These are phyloP conservation scores for Phragmites australis DNA, from an alignment of 176 grass and related monocot genomes.

Conservation along the genomic window DNA sequence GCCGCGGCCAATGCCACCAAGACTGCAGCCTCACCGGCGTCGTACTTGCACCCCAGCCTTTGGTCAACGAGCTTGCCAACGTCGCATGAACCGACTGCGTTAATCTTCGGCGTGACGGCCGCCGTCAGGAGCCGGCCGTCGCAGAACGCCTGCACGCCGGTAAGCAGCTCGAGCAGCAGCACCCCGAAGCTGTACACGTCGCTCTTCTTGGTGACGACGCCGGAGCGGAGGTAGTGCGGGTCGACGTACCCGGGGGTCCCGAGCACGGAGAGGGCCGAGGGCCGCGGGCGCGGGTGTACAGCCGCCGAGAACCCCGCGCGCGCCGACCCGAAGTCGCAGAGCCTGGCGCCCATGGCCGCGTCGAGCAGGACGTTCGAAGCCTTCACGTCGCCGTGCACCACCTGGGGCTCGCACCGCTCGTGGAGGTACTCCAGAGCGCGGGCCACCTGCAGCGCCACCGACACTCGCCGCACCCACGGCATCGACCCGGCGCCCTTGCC, in stretches of 20 bases:
- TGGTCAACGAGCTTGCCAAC: conserved; percentile 46
- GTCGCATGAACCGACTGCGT: not conserved
- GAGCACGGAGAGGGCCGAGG: conserved; percentile 34
- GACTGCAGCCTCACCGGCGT: conserved; percentile 38
- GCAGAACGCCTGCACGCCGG: conserved; percentile 64
- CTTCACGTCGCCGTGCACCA: conserved; percentile 91
- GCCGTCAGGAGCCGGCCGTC: conserved; percentile 54
- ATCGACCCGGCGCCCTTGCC: not conserved
- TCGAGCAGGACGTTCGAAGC: conserved; percentile 82
- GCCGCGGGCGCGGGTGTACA: conserved; percentile 22
- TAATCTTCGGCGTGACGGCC: conserved; percentile 35
- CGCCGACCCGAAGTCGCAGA: conserved; percentile 89
- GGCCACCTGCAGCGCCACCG: conserved; percentile 65
- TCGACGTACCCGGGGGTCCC: conserved; percentile 85
- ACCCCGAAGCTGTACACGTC: conserved; percentile 93
- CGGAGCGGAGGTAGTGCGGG: conserved; percentile 83
- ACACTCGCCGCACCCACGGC: conserved; percentile 52
- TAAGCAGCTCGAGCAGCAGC: conserved; percentile 80
- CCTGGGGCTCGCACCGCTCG: conserved; percentile 65
- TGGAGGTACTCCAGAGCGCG: conserved; percentile 79
- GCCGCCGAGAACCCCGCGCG: conserved; percentile 70
- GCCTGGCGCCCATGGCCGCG: conserved; percentile 56
- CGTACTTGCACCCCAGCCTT: conserved; percentile 45
- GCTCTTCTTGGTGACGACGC: conserved; percentile 70
- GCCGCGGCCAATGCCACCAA: conserved; percentile 31